Conservation (phyloP, 805 yeast species). For the Schizosaccharomyces octosporus region DNA sequence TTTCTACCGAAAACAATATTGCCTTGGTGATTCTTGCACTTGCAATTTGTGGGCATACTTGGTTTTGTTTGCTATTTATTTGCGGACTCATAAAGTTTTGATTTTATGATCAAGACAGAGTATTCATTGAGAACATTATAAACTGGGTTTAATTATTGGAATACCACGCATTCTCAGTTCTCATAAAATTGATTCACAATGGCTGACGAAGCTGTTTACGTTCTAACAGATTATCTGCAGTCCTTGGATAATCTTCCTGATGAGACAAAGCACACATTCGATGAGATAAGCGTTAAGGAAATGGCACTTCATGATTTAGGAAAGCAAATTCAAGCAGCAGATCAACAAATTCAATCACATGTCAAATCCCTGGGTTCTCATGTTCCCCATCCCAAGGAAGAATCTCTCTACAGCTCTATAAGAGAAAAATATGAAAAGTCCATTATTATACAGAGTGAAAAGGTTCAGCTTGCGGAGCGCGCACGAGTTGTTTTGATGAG, state of each 20-base stretch:
- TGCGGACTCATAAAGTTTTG: too few relatives aligned
- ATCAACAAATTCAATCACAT: neutral
- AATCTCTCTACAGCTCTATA: slow-evolving; percentile 35
- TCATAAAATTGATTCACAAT: neutral
- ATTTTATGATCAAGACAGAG: too few relatives aligned
- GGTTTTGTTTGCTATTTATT: too few relatives aligned
- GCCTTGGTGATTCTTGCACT: too few relatives aligned
- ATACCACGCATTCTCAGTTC: too few relatives aligned
- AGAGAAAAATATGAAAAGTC: slow-evolving; percentile 40
- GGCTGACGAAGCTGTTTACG: neutral
- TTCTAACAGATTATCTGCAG: neutral
- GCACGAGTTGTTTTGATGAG: slow-evolving; percentile 35
- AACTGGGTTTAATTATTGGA: too few relatives aligned
- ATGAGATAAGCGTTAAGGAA: slow-evolving; percentile 9
- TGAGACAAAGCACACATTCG: slow-evolving; percentile 4
- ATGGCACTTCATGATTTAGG: slow-evolving; percentile 6
- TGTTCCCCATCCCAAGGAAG: slow-evolving; percentile 20
- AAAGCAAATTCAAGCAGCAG: slow-evolving; percentile 1
- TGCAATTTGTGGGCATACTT: too few relatives aligned
- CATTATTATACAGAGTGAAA: slow-evolving; percentile 44
- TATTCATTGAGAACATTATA: too few relatives aligned
- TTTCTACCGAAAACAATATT: too few relatives aligned
- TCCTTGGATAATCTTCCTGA: slow-evolving; percentile 2
- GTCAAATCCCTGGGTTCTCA: neutral
- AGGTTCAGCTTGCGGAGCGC: slow-evolving; percentile 36